phyloP scores from a whole-genome alignment of 1,139 yeast species.

The Zygoascus meyerae region DNA sequence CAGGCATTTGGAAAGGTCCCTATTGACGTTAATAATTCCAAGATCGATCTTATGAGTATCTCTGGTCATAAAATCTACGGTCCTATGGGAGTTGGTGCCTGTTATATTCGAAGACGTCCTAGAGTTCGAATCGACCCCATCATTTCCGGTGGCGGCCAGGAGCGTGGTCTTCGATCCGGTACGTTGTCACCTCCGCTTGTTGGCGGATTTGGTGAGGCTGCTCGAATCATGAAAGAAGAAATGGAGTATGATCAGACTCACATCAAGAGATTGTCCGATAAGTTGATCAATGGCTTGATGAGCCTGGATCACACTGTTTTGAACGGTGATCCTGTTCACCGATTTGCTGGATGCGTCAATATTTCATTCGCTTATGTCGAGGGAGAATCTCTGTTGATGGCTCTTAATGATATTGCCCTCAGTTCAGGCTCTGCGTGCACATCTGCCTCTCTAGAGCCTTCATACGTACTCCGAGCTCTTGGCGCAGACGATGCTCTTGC shows the following conservation, averaged over 20 bases:
- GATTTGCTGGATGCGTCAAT: conserved; percentile 92
- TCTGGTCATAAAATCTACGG: conserved; percentile 97
- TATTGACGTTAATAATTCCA: conserved; percentile 86
- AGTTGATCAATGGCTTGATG: conserved; percentile 66
- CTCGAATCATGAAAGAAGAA: conserved; percentile 72
- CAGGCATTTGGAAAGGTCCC: conserved; percentile 96
- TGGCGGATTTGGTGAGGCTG: conserved; percentile 97
- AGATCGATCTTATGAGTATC: conserved; percentile 87
- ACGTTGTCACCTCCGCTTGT: conserved; percentile 94
- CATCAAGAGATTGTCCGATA: conserved; percentile 63
- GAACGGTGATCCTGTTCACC: conserved; percentile 71
- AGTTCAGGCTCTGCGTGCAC: conserved; percentile 99
- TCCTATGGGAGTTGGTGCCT: conserved; percentile 97
- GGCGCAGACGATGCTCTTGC: conserved; percentile 99
- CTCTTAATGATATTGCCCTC: conserved; percentile 90
- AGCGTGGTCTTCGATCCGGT: conserved; percentile 95
- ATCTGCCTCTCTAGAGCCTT: conserved; percentile 95
- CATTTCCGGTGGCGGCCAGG: conserved; percentile 98
- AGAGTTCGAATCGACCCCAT: conserved; percentile 95
- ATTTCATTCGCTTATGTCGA: conserved; percentile 95
- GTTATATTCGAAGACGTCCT: conserved; percentile 94
- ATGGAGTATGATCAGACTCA: conserved; percentile 67
- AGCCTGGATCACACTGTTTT: conserved; percentile 81
- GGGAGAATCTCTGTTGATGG: conserved; percentile 97
- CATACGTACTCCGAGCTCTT: conserved; percentile 90